phyloP scores from a whole-genome alignment of 495 filamentous ascomycete species.

The Hypoxylon fuscum region DNA sequence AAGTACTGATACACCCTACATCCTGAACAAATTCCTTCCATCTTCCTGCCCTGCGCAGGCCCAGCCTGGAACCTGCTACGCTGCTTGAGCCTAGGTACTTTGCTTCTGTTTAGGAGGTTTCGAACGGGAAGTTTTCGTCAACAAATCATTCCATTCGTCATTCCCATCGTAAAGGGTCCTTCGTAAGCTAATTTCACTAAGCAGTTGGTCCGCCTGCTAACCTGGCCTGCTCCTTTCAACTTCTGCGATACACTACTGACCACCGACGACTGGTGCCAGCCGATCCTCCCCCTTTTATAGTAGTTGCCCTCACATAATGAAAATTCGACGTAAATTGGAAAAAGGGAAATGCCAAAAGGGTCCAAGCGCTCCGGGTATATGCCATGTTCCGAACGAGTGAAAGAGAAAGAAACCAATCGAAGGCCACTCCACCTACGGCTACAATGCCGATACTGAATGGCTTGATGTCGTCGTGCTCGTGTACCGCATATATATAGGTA shows the following conservation, averaged over 20 bases:
- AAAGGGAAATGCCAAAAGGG: constrained; percentile 21
- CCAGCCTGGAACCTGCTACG: neutral
- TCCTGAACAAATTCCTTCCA: constrained; percentile 10
- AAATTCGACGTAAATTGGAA: constrained; percentile 12
- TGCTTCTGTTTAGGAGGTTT: neutral
- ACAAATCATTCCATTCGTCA: constrained; percentile 26
- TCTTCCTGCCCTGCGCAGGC: neutral
- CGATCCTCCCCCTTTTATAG: neutral
- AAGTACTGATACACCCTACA: constrained; percentile 33
- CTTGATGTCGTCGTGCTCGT: constrained; percentile 1
- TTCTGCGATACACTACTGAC: neutral
- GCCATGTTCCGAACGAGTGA: constrained; percentile 33
- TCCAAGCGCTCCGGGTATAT: constrained; percentile 38
- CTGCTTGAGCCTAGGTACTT: constrained; percentile 3
- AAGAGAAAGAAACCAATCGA: constrained; percentile 18
- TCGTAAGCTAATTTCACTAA: constrained; percentile 11
- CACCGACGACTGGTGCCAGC: neutral
- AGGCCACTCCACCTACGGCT: constrained; percentile 1
- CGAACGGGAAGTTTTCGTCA: neutral
- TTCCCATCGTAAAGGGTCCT: constrained; percentile 1
- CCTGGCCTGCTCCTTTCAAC: neutral
- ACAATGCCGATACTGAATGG: neutral
- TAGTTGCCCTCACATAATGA: neutral
- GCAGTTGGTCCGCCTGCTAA: neutral
- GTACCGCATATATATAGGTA: constrained; percentile 15